Evolutionary conservation across 129 eudicot species (phyloP).

Genomic region (Rutidosis leptorrhynchoides): DNA sequence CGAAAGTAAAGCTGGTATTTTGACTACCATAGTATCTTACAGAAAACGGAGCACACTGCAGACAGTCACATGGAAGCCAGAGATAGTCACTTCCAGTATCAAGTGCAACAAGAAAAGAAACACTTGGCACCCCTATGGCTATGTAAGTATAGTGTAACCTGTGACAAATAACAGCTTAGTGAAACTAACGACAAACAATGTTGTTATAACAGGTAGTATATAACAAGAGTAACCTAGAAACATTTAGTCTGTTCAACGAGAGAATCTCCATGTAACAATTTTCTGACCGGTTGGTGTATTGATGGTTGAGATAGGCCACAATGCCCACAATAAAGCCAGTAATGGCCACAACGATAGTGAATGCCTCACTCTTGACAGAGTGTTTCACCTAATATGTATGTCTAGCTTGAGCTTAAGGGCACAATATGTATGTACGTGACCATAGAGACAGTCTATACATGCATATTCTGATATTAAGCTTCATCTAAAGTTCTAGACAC

Average conservation of each 20-base stretch:
- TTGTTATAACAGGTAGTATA: not conserved
- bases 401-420: not conserved
- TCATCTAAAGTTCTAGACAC: too few species aligned
- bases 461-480: not conserved
- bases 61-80: constrained; percentile 96
- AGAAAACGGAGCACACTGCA: constrained; percentile 89
- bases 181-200: constrained; percentile 15
- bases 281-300: not conserved
- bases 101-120: constrained; percentile 90
- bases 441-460: not conserved
- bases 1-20: constrained; percentile 35
- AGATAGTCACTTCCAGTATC: constrained; percentile 94
- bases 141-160: constrained; percentile 97
- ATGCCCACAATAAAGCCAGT: not conserved
- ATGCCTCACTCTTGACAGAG: not conserved
- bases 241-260: not conserved
- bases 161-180: constrained; percentile 26
- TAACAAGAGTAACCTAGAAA: constrained; percentile 5
- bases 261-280: not conserved
- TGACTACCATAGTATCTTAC: constrained; percentile 65
- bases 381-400: not conserved
- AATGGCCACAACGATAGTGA: not conserved
- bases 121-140: constrained; percentile 92
- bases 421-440: not conserved
- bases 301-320: not conserved